Base-by-base conservation (phyloP, 176 grass and related monocot species). In the Miscanthus lutarioriparius region DNA sequence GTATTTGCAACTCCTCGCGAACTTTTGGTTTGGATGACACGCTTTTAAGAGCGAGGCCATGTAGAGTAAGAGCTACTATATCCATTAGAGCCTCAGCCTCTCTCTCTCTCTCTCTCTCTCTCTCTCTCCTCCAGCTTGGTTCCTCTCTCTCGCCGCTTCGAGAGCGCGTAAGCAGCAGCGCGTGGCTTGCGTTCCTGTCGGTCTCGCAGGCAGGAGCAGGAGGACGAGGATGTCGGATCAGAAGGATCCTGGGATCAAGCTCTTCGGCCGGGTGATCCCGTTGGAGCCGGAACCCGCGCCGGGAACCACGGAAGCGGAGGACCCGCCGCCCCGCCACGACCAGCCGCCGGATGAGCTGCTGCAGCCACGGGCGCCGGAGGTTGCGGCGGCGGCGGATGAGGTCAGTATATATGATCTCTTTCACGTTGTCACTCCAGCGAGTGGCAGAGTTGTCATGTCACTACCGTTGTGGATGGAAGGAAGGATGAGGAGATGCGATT, bases 221-320 rank as follows among this genome's bases (percentile, higher is more conserved):
- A 61, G n/a, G 9, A 10, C 53, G 47, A 82, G 76, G 75, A 97
- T 97, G 95, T 86, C 83, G 71, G 95, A 94, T 79, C 78, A 72
- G 22, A 88, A 76, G 86, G 92, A 94, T 82, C 89, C 90, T 28
- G 92, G 92, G 37, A 91, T 97, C 87, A 97, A 93, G 88, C 95
- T 97, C 49, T 97, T 97, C 71, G 95, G 95, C 13, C 65, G 83
- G 83, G 90, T 86, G 72, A 97, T 97, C 65, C 94, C 94, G 43
- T 44, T 89, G 54, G 67, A 63, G 10, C 53, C 61, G 6, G 86
- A 85, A 3, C 38, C 86, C 2, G 43, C 43, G 36, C 77, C 75
- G 49, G 36, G 36, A 54, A 30, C 49, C 84, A 48, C 25, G 38
- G 75, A 77, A 74, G 79, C 78, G 27, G 91, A 86, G 25, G 59